These are phyloP conservation scores for Russula compacta DNA, from an alignment of 768 basidiomycete species.

Conservation along the genomic window DNA sequence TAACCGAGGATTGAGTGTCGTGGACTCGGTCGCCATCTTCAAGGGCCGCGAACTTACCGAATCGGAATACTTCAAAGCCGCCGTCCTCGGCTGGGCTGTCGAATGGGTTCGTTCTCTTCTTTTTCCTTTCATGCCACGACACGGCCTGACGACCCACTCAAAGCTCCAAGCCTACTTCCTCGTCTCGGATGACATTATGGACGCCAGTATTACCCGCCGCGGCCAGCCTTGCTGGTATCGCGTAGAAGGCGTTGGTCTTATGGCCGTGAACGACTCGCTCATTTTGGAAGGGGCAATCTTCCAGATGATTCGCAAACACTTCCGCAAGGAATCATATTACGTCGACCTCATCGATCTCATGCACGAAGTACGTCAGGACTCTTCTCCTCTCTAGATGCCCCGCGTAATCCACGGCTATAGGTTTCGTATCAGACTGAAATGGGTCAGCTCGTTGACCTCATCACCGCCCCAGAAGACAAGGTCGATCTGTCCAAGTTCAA, in stretches of 20 bases:
- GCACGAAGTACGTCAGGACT: slow-evolving; percentile 52
- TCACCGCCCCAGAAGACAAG: slow-evolving; percentile 86
- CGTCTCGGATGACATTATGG: slow-evolving; percentile 97
- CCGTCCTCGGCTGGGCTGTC: slow-evolving; percentile 90
- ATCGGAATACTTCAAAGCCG: slow-evolving; percentile 82
- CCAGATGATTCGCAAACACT: slow-evolving; percentile 78
- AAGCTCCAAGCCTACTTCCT: slow-evolving; percentile 98
- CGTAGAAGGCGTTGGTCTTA: slow-evolving; percentile 56
- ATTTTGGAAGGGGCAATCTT: slow-evolving; percentile 96
- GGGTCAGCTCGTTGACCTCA: slow-evolving; percentile 91
- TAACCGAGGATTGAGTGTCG: slow-evolving; percentile 93
- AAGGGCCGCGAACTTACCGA: slow-evolving; percentile 61
- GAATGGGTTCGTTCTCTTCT: slow-evolving; percentile 66
- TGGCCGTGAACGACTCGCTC: slow-evolving; percentile 94
- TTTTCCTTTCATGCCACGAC: background rate
- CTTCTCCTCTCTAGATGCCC: background rate
- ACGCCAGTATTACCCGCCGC: slow-evolving; percentile 83
- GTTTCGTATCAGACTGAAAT: slow-evolving; percentile 85
- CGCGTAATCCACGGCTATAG: slow-evolving; percentile 22
- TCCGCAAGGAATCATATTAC: slow-evolving; percentile 73
- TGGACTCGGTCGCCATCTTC: slow-evolving; percentile 86
- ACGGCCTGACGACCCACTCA: background rate
- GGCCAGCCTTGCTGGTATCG: slow-evolving; percentile 95
- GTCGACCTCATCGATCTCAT: slow-evolving; percentile 86
- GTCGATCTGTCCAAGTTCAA: slow-evolving; percentile 88